Base-by-base conservation (phyloP, 208 protist species). In the Trypanosoma theileri region DNA sequence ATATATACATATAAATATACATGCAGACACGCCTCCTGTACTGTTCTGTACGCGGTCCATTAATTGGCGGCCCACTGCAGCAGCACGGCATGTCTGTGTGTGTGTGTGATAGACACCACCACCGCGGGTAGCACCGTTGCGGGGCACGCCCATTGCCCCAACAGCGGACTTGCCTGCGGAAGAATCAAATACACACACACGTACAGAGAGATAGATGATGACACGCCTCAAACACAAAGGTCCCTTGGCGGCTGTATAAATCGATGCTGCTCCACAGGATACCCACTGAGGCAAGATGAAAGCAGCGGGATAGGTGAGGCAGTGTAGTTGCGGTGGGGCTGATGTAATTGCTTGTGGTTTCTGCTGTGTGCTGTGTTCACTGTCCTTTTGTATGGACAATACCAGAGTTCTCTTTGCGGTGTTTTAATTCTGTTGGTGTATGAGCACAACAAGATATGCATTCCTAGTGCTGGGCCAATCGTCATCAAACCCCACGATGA, bases 221-320 rank as follows among this genome's bases (percentile, higher is more conserved):
- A 57, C 48, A 65, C 41, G 58, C 51, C 61, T 60, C 58, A 61
- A 51, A 22, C 48, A 63, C 31, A 73, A 53, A 76, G 79, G 59
- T 69, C 66, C 65, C 74, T 80, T 76, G 64, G 73, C 61, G 70
- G 64, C 73, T 55, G 48, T 80, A 77, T 75, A 73, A 35, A 40
- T 76, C 69, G 45, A 48, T 77, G 66, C 66, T 58, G 65, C 69
- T 84, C 59, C 63, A 75, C 28, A 73, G 61, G 63, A 81, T 71
- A 82, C 66, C 66, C 66, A 76, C 54, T 74, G 63, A 28, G 69
- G 69, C 67, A 35, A 82, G 69, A 75, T 21, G 35, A 9, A 16
- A 40, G 50, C 50, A 21, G n/a, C 24, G 17, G n/a, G 50, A 35
- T 35, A 6, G 28, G 28, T 35, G 28, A 8, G 28, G 28, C 28